Base-by-base conservation (phyloP, 1,284 basidiomycete species). In the Apiotrichum sp. region DNA sequence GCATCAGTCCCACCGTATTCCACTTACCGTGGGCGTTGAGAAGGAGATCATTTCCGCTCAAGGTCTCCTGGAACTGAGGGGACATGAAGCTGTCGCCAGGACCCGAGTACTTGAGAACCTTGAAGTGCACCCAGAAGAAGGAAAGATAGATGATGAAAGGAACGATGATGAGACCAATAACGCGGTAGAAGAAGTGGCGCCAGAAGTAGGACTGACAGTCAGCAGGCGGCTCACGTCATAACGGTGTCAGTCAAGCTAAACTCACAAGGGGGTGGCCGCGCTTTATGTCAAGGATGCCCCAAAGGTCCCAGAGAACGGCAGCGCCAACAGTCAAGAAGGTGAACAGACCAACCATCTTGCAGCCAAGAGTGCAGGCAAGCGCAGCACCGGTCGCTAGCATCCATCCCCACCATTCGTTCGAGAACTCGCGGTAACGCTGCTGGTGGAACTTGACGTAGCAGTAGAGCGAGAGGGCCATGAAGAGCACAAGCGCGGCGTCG, bases 41-140 rank as follows among this genome's bases (percentile, higher is more conserved):
- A 49, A 98, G 79, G 74, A 98, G 81, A 65, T 97, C 92, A 69
- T 97, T 98, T 38, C 93, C 93, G 32, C 80, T 75, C 40, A 99
- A 80, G 4, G 93, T 97, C 78, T 98, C 92, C 77, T 99, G 96
- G 84, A 99, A 99, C 7, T 86, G 86, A 10, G 95, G 89, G 69
- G 88, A 93, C 96, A 98, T 98, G 80, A 98, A 99, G 13, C 82
- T 81, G 71, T 98, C 96, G 10, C 96, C 96, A 16, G 93, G 82
- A 35, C 96, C 96, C 31, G 91, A 92, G 64, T 86, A 82, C n/a
- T 80, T 89, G 65, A 98, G 85, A 58, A 98, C 83, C 50, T 87
- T 82, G 70, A 99, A 97, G 75, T 98, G 96, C 29, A 96, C 79
- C 80, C 88, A 98, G 82, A 99, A 98, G 83, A 96, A 93, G 29